These are phyloP conservation scores for Coniochaeta hoffmannii DNA, from an alignment of 2,329 filamentous ascomycete species.

Conservation along the genomic window DNA sequence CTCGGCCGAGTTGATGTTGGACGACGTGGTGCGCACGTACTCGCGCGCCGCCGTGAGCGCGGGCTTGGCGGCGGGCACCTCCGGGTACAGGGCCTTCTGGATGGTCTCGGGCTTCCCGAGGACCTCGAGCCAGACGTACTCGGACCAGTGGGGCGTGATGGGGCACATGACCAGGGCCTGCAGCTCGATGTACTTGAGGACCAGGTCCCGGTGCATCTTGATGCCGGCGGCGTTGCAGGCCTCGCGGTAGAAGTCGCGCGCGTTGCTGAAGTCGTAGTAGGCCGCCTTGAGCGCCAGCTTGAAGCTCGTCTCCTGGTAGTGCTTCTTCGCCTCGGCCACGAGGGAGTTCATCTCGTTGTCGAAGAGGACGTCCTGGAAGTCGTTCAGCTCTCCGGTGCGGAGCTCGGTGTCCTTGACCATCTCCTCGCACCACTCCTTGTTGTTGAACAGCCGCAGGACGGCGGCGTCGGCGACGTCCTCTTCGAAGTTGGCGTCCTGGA, in stretches of 20 bases:
- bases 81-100: constrained; percentile 71
- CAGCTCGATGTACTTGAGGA: constrained; percentile 75
- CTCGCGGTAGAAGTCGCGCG: constrained; percentile 87
- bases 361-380: constrained; percentile 83
- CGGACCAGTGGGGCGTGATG: constrained; percentile 87
- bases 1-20: constrained; percentile 81
- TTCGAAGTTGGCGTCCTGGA: constrained; percentile 95
- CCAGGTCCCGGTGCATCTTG: constrained; percentile 78
- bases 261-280: constrained; percentile 84
- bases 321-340: constrained; percentile 67
- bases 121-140: constrained; percentile 90
- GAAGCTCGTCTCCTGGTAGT: constrained; percentile 76
- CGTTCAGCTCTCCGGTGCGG: constrained; percentile 65
- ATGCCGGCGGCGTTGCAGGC: constrained; percentile 67
- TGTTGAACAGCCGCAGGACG: constrained; percentile 72
- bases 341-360: constrained; percentile 86
- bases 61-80: constrained; percentile 56
- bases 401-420: constrained; percentile 64
- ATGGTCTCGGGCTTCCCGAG: constrained; percentile 70
- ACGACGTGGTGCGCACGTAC: constrained; percentile 58
- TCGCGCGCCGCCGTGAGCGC: constrained; percentile 69
- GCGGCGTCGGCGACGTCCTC: constrained; percentile 89
- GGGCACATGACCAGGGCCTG: constrained; percentile 62
- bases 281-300: constrained; percentile 80
- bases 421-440: constrained; percentile 89